phyloP scores from a whole-genome alignment of 441 rosid species.

The Mallotus repandus region DNA sequence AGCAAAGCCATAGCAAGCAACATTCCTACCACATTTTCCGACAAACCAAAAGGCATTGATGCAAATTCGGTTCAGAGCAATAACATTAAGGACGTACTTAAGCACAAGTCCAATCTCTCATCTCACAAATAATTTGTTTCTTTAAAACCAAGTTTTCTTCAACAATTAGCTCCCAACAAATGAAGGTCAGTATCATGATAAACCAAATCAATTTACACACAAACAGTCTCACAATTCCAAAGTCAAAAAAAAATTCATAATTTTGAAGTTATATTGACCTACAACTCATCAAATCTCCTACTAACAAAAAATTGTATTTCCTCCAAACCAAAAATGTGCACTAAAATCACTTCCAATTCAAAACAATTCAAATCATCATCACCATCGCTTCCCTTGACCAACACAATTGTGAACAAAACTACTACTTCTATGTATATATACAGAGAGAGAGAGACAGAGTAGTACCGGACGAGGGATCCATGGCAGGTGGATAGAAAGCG shows the following conservation, averaged over 20 bases:
- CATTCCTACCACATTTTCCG: too few relatives aligned
- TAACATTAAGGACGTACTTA: too few relatives aligned
- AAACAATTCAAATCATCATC: too few relatives aligned
- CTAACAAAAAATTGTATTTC: not conserved
- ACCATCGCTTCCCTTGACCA: not conserved
- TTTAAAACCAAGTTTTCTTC: too few relatives aligned
- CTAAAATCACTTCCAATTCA: not conserved
- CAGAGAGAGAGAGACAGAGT: slow-evolving; percentile 43
- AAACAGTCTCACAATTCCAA: not conserved
- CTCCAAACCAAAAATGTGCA: not conserved
- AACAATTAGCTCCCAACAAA: too few relatives aligned
- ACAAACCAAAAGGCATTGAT: too few relatives aligned
- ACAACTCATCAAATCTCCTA: not conserved
- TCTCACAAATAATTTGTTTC: too few relatives aligned
- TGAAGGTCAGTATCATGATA: too few relatives aligned
- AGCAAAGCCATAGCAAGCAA: too few relatives aligned
- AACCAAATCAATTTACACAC: too few relatives aligned
- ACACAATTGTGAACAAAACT: not conserved
- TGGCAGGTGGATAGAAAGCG: slow-evolving; percentile 55
- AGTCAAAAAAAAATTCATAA: not conserved
- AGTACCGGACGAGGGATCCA: slow-evolving; percentile 41
- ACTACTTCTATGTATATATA: not conserved
- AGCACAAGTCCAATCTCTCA: too few relatives aligned
- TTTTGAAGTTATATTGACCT: not conserved
- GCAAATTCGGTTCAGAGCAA: too few relatives aligned